These are phyloP conservation scores for Potentilla sterilis DNA, from an alignment of 306 rosid species.

Conservation along the genomic window DNA sequence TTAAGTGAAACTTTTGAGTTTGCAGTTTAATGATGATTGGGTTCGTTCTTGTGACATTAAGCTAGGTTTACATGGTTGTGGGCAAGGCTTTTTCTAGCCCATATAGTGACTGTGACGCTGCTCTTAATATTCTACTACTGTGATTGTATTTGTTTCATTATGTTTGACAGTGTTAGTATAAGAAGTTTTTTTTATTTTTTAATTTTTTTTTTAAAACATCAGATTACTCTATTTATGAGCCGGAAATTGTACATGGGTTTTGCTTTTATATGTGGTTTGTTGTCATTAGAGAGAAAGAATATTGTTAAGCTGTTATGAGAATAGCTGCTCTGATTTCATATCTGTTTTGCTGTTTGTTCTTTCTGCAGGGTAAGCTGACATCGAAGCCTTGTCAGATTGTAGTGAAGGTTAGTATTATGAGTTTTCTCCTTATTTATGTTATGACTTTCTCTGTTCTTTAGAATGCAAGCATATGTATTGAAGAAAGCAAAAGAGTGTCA, in stretches of 20 bases:
- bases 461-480: not conserved
- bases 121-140: not conserved
- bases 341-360: slow-evolving; percentile 20
- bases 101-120: not conserved
- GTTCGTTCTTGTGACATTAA: not conserved
- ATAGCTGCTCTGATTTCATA: slow-evolving; percentile 17
- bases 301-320: not conserved
- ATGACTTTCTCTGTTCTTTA: not conserved
- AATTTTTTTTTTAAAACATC: not conserved
- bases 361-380: slow-evolving; percentile 53
- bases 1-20: not conserved
- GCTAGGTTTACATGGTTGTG: not conserved
- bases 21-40: not conserved
- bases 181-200: not conserved
- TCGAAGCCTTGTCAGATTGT: slow-evolving; percentile 65
- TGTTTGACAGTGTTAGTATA: not conserved
- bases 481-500: not conserved
- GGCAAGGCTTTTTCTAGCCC: not conserved
- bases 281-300: slow-evolving; percentile 20
- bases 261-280: not conserved
- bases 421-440: not conserved
- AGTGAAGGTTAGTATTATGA: slow-evolving; percentile 54
- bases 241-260: not conserved
- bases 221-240: not conserved
- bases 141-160: not conserved